Percentiles rank a stretch among this genome's conserved stretches.
Evolutionary conservation across 257 asterid genomes (phyloP).

Genomic region (Scutellaria galericulata): DNA sequence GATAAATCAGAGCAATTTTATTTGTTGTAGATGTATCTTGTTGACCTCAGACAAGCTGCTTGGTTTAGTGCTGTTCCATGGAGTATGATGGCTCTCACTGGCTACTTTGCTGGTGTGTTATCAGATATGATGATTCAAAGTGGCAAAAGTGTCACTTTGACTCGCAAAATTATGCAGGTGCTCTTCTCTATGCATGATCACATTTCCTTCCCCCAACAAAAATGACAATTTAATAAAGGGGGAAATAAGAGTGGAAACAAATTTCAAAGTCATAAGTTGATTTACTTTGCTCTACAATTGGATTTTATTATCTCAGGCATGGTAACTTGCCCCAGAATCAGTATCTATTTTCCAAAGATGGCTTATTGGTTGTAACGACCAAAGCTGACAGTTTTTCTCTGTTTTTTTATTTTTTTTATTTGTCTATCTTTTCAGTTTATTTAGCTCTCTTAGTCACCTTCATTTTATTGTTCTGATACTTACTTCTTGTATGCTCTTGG

Average conservation of each 20-base stretch:
- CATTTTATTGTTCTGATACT: constrained; percentile 24
- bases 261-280: constrained; percentile 1
- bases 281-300: constrained; percentile 7
- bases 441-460: constrained; percentile 8
- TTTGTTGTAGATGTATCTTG: constrained; percentile 73
- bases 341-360: constrained; percentile 1
- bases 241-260: neutral
- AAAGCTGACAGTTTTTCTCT: neutral
- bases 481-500: constrained; percentile 7
- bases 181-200: constrained; percentile 19
- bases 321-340: constrained; percentile 13
- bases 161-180: constrained; percentile 98
- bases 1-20: constrained; percentile 25
- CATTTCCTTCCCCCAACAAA: neutral
- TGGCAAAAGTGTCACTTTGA: constrained; percentile 77
- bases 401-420: neutral
- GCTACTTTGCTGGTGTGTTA: constrained; percentile 84
- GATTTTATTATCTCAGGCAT: constrained; percentile 3
- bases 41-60: constrained; percentile 96
- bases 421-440: neutral
- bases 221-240: neutral
- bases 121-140: constrained; percentile 86
- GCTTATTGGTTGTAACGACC: constrained; percentile 16
- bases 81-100: constrained; percentile 92
- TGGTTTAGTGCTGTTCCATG: constrained; percentile 99